These are phyloP conservation scores for Cladobotryum protrusum DNA, from an alignment of 2,329 filamentous ascomycete species.

Conservation along the genomic window DNA sequence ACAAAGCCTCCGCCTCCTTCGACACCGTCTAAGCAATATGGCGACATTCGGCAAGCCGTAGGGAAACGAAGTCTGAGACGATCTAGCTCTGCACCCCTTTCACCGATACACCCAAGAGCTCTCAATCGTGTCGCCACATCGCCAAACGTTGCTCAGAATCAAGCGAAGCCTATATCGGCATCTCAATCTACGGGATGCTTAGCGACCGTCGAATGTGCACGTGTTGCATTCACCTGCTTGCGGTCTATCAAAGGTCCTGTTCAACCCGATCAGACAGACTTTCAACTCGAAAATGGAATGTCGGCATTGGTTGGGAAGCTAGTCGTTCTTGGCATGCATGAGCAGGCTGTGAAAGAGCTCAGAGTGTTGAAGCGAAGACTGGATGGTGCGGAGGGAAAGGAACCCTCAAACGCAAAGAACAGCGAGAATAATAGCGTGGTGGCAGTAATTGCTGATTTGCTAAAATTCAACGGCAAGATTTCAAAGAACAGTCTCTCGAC, in stretches of 20 bases:
- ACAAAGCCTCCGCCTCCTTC: constrained; percentile 42
- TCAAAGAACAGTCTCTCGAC: constrained; percentile 43
- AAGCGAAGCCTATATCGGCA: constrained; percentile 21
- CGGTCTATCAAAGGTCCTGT: constrained; percentile 50
- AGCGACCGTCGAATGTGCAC: constrained; percentile 61
- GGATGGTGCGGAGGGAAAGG: constrained; percentile 31
- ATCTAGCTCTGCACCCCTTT: constrained; percentile 52
- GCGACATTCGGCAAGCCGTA: constrained; percentile 28
- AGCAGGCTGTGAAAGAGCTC: constrained; percentile 64
- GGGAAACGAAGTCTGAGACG: constrained; percentile 41
- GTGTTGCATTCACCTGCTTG: constrained; percentile 60
- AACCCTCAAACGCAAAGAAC: constrained; percentile 27
- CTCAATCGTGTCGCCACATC: constrained; percentile 55
- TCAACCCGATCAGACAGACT: constrained; percentile 48
- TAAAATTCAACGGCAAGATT: constrained; percentile 51
- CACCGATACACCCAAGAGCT: constrained; percentile 55
- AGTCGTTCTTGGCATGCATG: constrained; percentile 56
- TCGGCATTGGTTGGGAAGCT: constrained; percentile 62
- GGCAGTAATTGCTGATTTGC: constrained; percentile 46
- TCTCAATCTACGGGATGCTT: constrained; percentile 40
- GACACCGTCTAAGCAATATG: constrained; percentile 28
- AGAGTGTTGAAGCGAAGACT: constrained; percentile 58
- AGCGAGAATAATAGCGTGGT: constrained; percentile 25
- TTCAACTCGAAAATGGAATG: constrained; percentile 70
- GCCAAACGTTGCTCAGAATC: constrained; percentile 34